Conservation (phyloP, 371 early-diverging fungal species). For the Mucor irregularis region DNA sequence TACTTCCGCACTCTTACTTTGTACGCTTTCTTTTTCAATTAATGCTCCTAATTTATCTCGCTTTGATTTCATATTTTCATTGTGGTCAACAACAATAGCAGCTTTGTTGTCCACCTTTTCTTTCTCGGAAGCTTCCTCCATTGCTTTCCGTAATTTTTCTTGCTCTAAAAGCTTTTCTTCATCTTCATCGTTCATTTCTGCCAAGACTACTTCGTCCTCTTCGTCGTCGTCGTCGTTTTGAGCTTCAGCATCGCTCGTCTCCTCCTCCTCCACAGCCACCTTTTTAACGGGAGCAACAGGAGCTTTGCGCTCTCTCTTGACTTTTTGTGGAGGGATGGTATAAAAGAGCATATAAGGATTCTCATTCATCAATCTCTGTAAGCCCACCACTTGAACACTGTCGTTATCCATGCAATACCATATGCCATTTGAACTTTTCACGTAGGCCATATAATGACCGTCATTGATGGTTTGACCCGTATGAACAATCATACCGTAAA, state of each 20-base stretch:
- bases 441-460: constrained; percentile 84
- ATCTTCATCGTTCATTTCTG: constrained; percentile 13
- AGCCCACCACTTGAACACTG: constrained; percentile 67
- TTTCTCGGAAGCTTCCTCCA: constrained; percentile 41
- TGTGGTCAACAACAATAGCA: constrained; percentile 52
- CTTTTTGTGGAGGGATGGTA: constrained; percentile 25
- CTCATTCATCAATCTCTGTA: constrained; percentile 69
- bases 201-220: constrained; percentile 7
- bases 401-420: constrained; percentile 88
- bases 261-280: neutral
- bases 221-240: constrained; percentile 17
- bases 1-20: constrained; percentile 47
- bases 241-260: constrained; percentile 15
- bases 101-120: constrained; percentile 28
- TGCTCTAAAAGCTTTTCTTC: constrained; percentile 34
- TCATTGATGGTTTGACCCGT: constrained; percentile 71
- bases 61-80: constrained; percentile 56
- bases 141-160: constrained; percentile 22
- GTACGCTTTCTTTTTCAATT: constrained; percentile 46
- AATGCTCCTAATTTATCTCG: constrained; percentile 53
- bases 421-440: constrained; percentile 76
- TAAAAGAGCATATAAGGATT: constrained; percentile 87
- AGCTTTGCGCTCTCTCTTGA: constrained; percentile 22
- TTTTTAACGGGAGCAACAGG: neutral
- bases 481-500: constrained; percentile 82